Conservation (phyloP, 768 basidiomycete genomes). For the Mycena vitilis region DNA sequence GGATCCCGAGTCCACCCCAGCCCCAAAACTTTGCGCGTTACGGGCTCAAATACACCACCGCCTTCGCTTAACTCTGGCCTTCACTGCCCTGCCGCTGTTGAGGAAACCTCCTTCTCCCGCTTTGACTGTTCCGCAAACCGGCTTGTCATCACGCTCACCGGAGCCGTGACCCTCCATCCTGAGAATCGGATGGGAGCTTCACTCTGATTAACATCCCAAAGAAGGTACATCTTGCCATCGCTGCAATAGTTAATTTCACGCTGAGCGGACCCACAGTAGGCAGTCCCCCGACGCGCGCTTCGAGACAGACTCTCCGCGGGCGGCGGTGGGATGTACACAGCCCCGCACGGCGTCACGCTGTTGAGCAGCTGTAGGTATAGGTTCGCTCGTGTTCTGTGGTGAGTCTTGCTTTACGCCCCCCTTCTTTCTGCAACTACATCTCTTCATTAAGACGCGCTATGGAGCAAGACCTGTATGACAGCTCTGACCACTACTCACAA, state of each 20-base stretch:
- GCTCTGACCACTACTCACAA: background rate
- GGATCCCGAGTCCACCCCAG: too few species aligned
- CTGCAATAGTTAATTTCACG: background rate
- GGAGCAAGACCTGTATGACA: background rate
- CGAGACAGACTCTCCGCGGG: background rate
- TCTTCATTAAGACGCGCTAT: background rate
- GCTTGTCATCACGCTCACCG: background rate
- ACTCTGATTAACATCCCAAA: background rate
- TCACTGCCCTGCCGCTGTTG: background rate
- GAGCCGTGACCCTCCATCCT: background rate
- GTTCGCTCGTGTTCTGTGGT: background rate
- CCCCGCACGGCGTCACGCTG: background rate
- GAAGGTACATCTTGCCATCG: background rate
- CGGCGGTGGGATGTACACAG: background rate
- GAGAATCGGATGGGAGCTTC: background rate
- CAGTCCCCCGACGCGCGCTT: background rate
- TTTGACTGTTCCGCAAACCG: background rate
- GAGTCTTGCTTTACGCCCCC: background rate
- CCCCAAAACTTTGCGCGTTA: background rate
- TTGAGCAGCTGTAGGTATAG: constrained; percentile 1
- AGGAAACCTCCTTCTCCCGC: background rate
- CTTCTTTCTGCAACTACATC: background rate
- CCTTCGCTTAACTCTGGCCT: too few species aligned
- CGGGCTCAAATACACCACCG: background rate
- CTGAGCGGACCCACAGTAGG: background rate